Evolutionary conservation across 768 basidiomycete species (phyloP).

Genomic region (Trametes sanguinea): DNA sequence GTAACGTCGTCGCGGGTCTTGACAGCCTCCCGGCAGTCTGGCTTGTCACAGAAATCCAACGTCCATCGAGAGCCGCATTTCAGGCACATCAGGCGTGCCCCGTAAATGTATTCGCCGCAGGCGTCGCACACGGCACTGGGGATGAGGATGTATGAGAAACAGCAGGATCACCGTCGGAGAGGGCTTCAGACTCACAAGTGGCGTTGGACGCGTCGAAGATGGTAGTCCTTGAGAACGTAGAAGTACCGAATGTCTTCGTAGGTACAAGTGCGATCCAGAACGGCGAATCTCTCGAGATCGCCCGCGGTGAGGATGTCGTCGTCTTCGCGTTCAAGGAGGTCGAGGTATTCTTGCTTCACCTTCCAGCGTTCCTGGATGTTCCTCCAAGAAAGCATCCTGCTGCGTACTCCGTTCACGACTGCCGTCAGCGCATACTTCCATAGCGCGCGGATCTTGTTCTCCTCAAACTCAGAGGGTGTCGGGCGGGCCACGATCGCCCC

Average conservation of each 20-base stretch:
- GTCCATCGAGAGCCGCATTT: conserved; percentile 16
- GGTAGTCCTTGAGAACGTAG: conserved; percentile 13
- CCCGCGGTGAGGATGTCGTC: neutral
- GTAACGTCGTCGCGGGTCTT: conserved; percentile 9
- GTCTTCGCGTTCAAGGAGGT: conserved; percentile 31
- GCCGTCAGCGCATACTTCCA: conserved; percentile 38
- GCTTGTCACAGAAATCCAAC: conserved; percentile 28
- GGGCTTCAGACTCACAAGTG: conserved; percentile 4
- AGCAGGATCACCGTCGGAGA: no score
- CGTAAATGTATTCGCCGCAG: conserved; percentile 20
- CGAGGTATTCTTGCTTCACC: conserved; percentile 32
- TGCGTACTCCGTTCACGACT: conserved; percentile 26
- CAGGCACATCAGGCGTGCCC: conserved; percentile 18
- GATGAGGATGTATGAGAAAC: no score
- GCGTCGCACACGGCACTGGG: no score
- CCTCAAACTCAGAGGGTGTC: conserved; percentile 26
- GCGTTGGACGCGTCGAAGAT: neutral
- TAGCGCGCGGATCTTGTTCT: conserved; percentile 30
- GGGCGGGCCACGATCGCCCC: conserved; percentile 34
- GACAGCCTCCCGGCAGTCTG: conserved; percentile 10
- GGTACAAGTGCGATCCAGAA: conserved; percentile 9
- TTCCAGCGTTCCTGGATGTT: conserved; percentile 35
- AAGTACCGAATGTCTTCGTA: conserved; percentile 9
- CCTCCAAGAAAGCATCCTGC: conserved; percentile 33
- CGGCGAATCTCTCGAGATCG: conserved; percentile 7